Evolutionary conservation across 345 rosid species (phyloP), one percentile per base, ranked within the genome.

Genomic region (Sonneratia alba): DNA sequence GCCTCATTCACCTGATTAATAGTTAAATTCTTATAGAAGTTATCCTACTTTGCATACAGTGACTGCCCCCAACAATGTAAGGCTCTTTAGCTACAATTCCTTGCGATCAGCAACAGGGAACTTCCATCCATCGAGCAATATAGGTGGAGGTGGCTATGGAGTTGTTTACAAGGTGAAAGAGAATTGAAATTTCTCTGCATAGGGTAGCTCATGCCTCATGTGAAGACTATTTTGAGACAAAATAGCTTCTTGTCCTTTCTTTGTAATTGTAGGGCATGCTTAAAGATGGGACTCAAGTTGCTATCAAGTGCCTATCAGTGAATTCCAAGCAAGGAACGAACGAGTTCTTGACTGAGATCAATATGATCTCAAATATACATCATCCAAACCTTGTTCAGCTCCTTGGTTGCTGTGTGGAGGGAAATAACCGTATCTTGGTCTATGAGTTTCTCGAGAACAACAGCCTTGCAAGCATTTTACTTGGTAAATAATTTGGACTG

Each of bases 121-220:
- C 76, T 94, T 91, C 74, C 79, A 77, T 53, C 76, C 73, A 1
- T 69, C 79, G 19, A 69, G 66, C 72, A 69, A 65, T 63, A 64
- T 77, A 36, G 79, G 76, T 34, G 71, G 76, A 53, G 98, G 98
- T 53, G 97, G 95, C 65, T 94, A 79, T 79, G 98, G 98, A 73
- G 95, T 94, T 81, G 97, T 91, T 59, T 83, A 84, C 67, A 94
- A 38, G 95, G 97, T 94, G 67, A 80, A 83, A 77, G 83, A 77
- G 34, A n/a, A 27, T 27, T 77, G 27, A 75, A 36, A 55, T n/a
- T 57, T 85, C 22, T 55, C 55, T 70, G 51, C 1, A 40, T 71
- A 19, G 47, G 38, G n/a, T 65, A 34, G 62, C 56, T 49, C 27
- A 27, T 27, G 32, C 32, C 32, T 27, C 32, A 27, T 32, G 40